These are phyloP conservation scores for Leishmania aethiopica DNA, from an alignment of 208 protist genomes.

Conservation along the genomic window DNA sequence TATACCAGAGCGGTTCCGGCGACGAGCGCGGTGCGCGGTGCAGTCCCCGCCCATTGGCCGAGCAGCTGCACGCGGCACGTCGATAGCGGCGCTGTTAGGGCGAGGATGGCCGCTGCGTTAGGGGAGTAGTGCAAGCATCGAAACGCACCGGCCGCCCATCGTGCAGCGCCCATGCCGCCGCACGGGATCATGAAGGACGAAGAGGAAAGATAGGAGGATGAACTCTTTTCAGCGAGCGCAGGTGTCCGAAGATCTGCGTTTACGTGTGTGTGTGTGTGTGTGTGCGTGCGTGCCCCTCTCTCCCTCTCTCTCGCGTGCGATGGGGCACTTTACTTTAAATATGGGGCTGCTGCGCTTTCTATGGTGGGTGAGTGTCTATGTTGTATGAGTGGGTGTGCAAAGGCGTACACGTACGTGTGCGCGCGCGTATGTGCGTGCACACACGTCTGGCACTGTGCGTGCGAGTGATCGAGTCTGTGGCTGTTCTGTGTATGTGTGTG, in stretches of 20 bases:
- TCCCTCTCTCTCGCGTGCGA: not conserved
- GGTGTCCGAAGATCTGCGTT: not conserved
- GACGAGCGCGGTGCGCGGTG: not conserved
- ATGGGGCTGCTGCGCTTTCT: not conserved
- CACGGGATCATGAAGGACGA: not conserved
- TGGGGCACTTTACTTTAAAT: not conserved
- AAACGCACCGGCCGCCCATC: conserved; percentile 1
- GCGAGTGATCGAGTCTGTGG: not conserved
- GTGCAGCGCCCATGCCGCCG: not conserved
- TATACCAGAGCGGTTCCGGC: not conserved
- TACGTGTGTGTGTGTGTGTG: not conserved
- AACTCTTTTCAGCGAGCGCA: not conserved
- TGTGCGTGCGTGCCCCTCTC: not conserved
- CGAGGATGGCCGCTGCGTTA: not conserved
- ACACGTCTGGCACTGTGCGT: not conserved
- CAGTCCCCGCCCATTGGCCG: not conserved
- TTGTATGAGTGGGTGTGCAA: not conserved
- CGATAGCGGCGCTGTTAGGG: not conserved
- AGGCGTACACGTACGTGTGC: not conserved
- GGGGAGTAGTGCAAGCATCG: not conserved
- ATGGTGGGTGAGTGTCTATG: not conserved
- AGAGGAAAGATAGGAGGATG: not conserved
- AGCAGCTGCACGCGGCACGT: not conserved
- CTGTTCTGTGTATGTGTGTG: not conserved
- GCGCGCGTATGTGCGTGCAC: not conserved